These are phyloP conservation scores for Pholiota conissans DNA, from an alignment of 768 basidiomycete genomes.

Conservation along the genomic window DNA sequence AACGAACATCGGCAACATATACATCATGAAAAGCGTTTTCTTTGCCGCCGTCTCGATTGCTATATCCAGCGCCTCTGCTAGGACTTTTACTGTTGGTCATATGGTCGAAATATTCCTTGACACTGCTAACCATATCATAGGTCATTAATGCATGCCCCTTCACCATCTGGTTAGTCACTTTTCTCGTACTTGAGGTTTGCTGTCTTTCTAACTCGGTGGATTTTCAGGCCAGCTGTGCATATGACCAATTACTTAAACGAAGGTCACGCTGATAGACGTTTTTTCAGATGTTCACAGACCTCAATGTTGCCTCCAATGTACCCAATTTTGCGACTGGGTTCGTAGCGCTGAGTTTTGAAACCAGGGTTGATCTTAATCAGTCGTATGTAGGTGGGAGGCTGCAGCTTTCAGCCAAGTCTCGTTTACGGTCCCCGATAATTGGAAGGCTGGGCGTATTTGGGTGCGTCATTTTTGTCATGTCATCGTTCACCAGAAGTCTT, in stretches of 20 bases:
- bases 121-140: constrained; percentile 16
- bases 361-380: too few species aligned
- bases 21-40: constrained; percentile 29
- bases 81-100: constrained; percentile 52
- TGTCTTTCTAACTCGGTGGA: not conserved
- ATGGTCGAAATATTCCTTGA: not conserved
- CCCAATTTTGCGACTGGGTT: constrained; percentile 51
- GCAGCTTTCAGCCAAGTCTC: constrained; percentile 34
- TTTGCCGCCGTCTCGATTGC: constrained; percentile 23
- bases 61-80: constrained; percentile 38
- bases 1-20: not conserved
- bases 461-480: constrained; percentile 19
- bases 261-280: not conserved
- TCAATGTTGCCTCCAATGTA: constrained; percentile 45
- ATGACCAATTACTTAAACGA: not conserved
- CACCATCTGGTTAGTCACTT: constrained; percentile 56
- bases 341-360: too few species aligned
- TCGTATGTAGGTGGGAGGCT: constrained; percentile 43
- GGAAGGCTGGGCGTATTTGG: constrained; percentile 64
- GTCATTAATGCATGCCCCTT: constrained; percentile 65
- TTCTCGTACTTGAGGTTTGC: not conserved
- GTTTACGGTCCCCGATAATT: constrained; percentile 60
- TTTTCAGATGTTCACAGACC: constrained; percentile 57
- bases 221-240: constrained; percentile 38
- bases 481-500: not conserved